These are phyloP conservation scores for Acephala macrosclerotiorum DNA, from an alignment of 2,329 filamentous ascomycete genomes.

Conservation along the genomic window DNA sequence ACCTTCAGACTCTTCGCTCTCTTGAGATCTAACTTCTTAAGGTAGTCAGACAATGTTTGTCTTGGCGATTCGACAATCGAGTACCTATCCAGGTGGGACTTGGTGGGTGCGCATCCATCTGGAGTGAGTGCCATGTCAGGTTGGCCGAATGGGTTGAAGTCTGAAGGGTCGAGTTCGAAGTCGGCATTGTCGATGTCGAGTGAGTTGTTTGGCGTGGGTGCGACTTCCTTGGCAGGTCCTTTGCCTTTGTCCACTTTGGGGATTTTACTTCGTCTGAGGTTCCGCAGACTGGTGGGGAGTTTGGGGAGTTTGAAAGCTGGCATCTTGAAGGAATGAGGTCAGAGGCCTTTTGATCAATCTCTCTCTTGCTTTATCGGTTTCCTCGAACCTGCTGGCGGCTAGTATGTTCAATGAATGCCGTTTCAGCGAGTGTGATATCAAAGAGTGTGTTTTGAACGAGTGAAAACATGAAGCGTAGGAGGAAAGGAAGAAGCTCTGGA, in stretches of 20 bases:
- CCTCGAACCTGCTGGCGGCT: too few relatives aligned
- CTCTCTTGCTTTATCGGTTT: too few relatives aligned
- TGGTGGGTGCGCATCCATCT: not conserved
- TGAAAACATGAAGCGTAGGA: not conserved
- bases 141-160: conserved; percentile 14
- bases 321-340: not conserved
- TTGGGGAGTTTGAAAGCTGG: not conserved
- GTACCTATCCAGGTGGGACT: conserved; percentile 2
- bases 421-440: not conserved
- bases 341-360: too few relatives aligned
- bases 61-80: not conserved
- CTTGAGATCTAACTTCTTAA: not conserved
- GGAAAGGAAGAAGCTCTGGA: not conserved
- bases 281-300: not conserved
- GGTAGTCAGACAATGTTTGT: conserved; percentile 4
- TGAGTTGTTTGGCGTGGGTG: not conserved
- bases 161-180: not conserved
- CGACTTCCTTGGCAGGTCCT: not conserved
- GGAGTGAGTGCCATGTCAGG: conserved; percentile 6
- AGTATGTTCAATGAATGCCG: not conserved
- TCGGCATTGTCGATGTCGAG: not conserved
- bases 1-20: not conserved
- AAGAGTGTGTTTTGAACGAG: not conserved
- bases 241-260: not conserved
- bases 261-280: not conserved